Conservation (phyloP, 176 grass and related monocot genomes). For the Oryza glumipatula region DNA sequence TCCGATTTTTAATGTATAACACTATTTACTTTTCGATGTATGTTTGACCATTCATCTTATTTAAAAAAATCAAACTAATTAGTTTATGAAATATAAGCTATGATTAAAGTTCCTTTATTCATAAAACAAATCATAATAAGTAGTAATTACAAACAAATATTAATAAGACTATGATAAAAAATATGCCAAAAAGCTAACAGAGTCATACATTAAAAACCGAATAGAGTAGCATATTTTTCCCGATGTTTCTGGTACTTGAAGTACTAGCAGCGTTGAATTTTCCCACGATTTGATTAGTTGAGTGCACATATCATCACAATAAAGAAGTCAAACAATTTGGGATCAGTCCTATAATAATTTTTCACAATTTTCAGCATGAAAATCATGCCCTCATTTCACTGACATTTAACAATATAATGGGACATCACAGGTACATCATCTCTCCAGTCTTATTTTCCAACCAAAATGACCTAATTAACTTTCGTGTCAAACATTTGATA, state of each 20-base stretch:
- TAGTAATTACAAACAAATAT: too few relatives aligned
- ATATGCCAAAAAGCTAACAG: too few relatives aligned
- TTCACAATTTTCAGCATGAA: neutral
- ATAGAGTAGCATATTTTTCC: neutral
- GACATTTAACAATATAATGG: neutral
- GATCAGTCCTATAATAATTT: neutral
- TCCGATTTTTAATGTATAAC: too few relatives aligned
- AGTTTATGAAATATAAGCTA: too few relatives aligned
- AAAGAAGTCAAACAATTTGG: neutral
- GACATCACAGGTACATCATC: neutral
- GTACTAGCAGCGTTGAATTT: slow-evolving; percentile 13
- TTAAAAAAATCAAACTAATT: too few relatives aligned
- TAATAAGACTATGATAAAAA: too few relatives aligned
- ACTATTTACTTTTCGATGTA: too few relatives aligned
- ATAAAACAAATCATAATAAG: too few relatives aligned
- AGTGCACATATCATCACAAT: neutral
- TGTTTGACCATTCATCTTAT: too few relatives aligned
- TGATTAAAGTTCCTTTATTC: too few relatives aligned
- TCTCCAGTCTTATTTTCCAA: neutral
- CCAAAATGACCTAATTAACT: neutral
- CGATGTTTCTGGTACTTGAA: neutral
- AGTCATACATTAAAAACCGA: too few relatives aligned
- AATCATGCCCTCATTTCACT: neutral
- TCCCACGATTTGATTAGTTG: neutral
- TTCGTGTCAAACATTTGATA: neutral